Conservation (phyloP, 805 yeast species). For the Schwanniomyces vanrijiae region DNA sequence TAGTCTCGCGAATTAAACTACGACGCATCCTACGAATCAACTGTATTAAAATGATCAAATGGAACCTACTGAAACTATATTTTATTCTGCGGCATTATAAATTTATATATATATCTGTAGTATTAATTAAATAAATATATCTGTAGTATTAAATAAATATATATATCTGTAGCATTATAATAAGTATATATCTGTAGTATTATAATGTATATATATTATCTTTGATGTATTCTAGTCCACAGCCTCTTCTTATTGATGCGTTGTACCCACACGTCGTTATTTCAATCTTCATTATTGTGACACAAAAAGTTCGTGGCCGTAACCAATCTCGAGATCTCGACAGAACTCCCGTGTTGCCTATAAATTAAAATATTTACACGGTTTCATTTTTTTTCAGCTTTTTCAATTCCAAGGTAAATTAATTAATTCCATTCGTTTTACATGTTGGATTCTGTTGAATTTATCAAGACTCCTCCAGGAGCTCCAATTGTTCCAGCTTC, state of each 20-base stretch:
- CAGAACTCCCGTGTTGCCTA: not conserved
- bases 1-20: no score
- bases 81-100: no score
- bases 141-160: no score
- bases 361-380: not conserved
- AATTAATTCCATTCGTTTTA: not conserved
- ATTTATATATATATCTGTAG: no score
- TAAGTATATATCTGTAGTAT: no score
- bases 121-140: no score
- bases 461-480: conserved; percentile 56
- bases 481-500: conserved; percentile 31
- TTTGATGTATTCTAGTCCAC: not conserved
- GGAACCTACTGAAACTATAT: no score
- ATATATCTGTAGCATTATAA: no score
- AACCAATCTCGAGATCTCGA: not conserved
- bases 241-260: not conserved
- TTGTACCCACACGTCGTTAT: not conserved
- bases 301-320: not conserved
- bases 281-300: not conserved
- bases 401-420: not conserved
- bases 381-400: not conserved
- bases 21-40: no score
- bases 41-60: no score
- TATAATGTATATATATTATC: no score
- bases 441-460: conserved; percentile 48